A percentile compares a stretch with the other conserved stretches of the same genome.
These are phyloP conservation scores for Xeromyces bisporus DNA, from an alignment of 495 filamentous ascomycete genomes.

Conservation along the genomic window DNA sequence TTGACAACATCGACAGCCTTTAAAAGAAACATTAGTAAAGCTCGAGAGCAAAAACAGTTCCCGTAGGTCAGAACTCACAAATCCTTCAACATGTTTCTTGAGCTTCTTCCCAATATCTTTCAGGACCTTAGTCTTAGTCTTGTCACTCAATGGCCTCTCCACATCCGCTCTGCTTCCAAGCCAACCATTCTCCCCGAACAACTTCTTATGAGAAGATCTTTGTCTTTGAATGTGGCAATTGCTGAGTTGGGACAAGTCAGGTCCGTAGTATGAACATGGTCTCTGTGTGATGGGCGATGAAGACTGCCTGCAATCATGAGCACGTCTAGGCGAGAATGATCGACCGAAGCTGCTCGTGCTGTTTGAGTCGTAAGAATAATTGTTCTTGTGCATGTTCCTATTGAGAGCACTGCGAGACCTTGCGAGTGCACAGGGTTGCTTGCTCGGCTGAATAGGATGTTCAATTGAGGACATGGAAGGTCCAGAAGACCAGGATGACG, in stretches of 20 bases:
- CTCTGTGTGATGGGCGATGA: slow-evolving; percentile 1
- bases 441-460: not conserved
- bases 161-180: slow-evolving; percentile 22
- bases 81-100: slow-evolving; percentile 27
- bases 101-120: slow-evolving; percentile 27
- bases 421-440: not conserved
- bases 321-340: slow-evolving; percentile 4
- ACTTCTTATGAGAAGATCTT: slow-evolving; percentile 21
- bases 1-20: slow-evolving; percentile 11
- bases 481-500: slow-evolving; percentile 1
- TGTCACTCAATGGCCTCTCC: slow-evolving; percentile 11
- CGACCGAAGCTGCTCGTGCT: slow-evolving; percentile 1
- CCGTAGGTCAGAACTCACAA: slow-evolving; percentile 29
- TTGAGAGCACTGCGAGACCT: slow-evolving; percentile 1
- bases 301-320: not conserved
- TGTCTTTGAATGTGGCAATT: slow-evolving; percentile 2
- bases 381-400: slow-evolving; percentile 2
- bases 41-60: no score
- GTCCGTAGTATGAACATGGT: slow-evolving; percentile 1
- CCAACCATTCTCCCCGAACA: slow-evolving; percentile 38
- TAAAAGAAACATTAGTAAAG: no score
- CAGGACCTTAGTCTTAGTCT: slow-evolving; percentile 19
- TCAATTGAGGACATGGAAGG: slow-evolving; percentile 1
- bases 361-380: slow-evolving; percentile 3
- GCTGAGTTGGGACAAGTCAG: not conserved